Evolutionary conservation across 371 early-diverging fungal genomes (phyloP).

Genomic region (Conidiobolus incongruus): DNA sequence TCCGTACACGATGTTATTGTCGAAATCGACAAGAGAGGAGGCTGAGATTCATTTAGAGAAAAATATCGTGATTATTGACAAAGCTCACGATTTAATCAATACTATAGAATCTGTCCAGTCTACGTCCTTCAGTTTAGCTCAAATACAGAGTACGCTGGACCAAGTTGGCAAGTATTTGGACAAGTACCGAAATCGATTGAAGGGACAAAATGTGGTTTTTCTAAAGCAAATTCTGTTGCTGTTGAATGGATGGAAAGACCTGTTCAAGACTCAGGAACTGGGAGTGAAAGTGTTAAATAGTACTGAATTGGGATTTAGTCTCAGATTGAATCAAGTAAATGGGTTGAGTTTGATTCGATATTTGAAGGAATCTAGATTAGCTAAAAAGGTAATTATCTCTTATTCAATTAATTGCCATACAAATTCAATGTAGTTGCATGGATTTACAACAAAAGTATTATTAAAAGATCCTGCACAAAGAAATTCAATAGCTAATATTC

Average conservation of each 20-base stretch:
- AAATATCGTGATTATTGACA: conserved; percentile 68
- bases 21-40: conserved; percentile 44
- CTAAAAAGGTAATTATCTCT: conserved; percentile 23
- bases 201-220: conserved; percentile 48
- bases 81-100: conserved; percentile 74
- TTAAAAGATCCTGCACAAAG: too few species aligned
- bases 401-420: too few species aligned
- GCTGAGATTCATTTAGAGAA: conserved; percentile 44
- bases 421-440: not conserved
- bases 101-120: conserved; percentile 38
- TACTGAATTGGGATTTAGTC: conserved; percentile 43
- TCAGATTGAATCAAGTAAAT: conserved; percentile 63
- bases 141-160: conserved; percentile 20
- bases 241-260: conserved; percentile 7
- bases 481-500: too few species aligned
- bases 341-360: conserved; percentile 57
- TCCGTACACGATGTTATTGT: conserved; percentile 71
- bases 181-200: conserved; percentile 39
- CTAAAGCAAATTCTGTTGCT: conserved; percentile 33
- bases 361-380: conserved; percentile 41
- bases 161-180: conserved; percentile 41
- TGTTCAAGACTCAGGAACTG: not conserved
- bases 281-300: conserved; percentile 7
- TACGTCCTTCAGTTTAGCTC: conserved; percentile 15
- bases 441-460: not conserved